Evolutionary conservation across 2,329 filamentous ascomycete genomes (phyloP).

Genomic region (Pseudocercospora pini-densiflorae): DNA sequence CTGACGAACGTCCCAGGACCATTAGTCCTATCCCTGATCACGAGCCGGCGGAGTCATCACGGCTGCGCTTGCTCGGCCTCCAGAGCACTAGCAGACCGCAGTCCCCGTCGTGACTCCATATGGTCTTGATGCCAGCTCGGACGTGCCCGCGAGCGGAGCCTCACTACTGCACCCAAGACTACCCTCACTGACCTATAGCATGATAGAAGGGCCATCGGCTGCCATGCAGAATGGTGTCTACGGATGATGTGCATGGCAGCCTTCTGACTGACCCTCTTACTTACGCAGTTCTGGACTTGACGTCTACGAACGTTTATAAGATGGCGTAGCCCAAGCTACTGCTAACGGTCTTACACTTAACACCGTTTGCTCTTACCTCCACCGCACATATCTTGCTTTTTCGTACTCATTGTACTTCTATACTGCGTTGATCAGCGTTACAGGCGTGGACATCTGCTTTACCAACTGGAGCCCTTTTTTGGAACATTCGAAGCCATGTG

Average conservation of each 20-base stretch:
- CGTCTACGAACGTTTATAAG: constrained; percentile 6
- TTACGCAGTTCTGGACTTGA: neutral
- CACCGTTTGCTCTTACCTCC: neutral
- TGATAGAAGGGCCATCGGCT: constrained; percentile 1
- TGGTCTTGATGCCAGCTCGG: constrained; percentile 8
- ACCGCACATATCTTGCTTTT: constrained; percentile 6
- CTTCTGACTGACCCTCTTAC: constrained; percentile 10
- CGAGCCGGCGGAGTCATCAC: constrained; percentile 19
- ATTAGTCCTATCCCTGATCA: neutral
- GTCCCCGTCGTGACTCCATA: neutral
- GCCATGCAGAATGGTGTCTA: constrained; percentile 13
- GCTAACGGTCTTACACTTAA: neutral
- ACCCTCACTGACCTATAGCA: constrained; percentile 12
- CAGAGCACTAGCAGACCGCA: constrained; percentile 20
- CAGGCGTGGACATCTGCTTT: neutral
- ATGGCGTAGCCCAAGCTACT: constrained; percentile 3
- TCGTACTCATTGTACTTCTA: neutral
- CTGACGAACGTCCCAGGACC: neutral
- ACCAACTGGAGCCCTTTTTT: neutral
- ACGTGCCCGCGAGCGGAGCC: constrained; percentile 12
- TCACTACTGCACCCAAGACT: constrained; percentile 13
- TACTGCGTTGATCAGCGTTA: neutral
- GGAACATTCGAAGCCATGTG: constrained; percentile 67
- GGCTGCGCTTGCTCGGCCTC: constrained; percentile 10
- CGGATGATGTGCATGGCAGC: constrained; percentile 16